A percentile compares a stretch with the other conserved stretches of the same genome.
These are phyloP conservation scores for Yarrowia divulgata DNA, from an alignment of 805 yeast genomes.

Conservation along the genomic window DNA sequence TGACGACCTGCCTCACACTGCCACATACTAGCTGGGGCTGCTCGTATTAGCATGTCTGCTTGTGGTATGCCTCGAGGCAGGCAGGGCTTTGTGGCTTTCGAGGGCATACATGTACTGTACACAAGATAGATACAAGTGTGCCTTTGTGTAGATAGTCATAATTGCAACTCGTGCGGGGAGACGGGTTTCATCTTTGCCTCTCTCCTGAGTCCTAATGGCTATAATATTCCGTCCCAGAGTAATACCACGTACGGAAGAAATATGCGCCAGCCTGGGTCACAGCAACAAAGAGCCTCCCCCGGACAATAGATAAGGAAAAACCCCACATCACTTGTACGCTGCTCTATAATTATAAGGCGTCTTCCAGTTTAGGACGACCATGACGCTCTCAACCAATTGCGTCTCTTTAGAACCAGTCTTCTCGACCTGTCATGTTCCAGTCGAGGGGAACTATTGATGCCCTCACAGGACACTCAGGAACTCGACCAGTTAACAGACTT, in stretches of 20 bases:
- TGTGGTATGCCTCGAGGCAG: conserved; percentile 4
- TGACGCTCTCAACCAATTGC: neutral
- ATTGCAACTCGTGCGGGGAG: neutral
- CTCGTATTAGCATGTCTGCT: neutral
- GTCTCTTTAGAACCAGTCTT: neutral
- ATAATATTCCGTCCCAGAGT: too few species aligned
- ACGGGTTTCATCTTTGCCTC: too few species aligned
- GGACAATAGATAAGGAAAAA: too few species aligned
- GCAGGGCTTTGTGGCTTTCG: neutral
- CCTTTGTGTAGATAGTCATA: neutral
- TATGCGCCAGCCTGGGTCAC: neutral
- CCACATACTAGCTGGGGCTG: neutral
- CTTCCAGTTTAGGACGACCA: neutral
- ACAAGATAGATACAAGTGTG: neutral
- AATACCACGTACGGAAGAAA: neutral
- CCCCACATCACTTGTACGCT: too few species aligned
- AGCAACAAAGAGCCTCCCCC: neutral
- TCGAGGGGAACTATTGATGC: neutral
- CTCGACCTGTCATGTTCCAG: neutral
- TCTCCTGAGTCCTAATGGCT: too few species aligned
- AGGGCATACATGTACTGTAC: neutral
- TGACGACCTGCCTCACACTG: neutral
- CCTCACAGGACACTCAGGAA: neutral
- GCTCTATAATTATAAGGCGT: too few species aligned
- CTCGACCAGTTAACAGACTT: neutral